Base-by-base conservation (phyloP, 2,329 filamentous ascomycete genomes). In the Aphanoascus verrucosus region DNA sequence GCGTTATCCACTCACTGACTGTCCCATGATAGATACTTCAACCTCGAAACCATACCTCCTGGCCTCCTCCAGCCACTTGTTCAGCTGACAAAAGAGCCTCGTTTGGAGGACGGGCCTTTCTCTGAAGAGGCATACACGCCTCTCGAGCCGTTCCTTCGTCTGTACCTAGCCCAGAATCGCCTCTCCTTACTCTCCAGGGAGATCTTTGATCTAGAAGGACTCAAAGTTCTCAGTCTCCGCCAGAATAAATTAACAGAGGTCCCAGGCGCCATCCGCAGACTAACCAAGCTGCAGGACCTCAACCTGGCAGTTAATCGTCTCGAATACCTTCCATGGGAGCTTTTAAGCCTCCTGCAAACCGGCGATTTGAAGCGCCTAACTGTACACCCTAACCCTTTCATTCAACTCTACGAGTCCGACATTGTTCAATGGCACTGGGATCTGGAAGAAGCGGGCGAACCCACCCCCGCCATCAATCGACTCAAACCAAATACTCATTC, bases 271-370 rank as follows among this genome's bases (percentile, higher is more conserved):
- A 73, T 76, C 35, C 60, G 67, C 45, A 69, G 64, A 47, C 59
- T 76, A 49, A 68, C 62, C 7, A 66, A 66, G 43, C 61, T 76
- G 40, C 66, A 71, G 60, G 68, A 70, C 23, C 59, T 75, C n/a
- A 75, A 75, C 37, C 57, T 76, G 20, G 67, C 70, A 1, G 67
- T 69, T 31, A 76, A 76, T 55, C 62, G 67, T 31, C 62, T 76
- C 8, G 57, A 61, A 9, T 65, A 64, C 43, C 65, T 76, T 1
- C 74, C 74, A 0, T 74, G 69, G 65, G 73, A 76, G 49, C 58
- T 76, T 5, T 57, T 76, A 14, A 63, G 64, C 52, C 62, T 75
- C 2, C 65, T 70, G 19, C 63, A 61, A 31, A 62, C 67, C 41
- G 68, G 68, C 4, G 63, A 69, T 19, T 52, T 73, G 45, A 68